phyloP scores from a whole-genome alignment of 192 early-diverging fungal species.

The Backusella parvicylindrica region DNA sequence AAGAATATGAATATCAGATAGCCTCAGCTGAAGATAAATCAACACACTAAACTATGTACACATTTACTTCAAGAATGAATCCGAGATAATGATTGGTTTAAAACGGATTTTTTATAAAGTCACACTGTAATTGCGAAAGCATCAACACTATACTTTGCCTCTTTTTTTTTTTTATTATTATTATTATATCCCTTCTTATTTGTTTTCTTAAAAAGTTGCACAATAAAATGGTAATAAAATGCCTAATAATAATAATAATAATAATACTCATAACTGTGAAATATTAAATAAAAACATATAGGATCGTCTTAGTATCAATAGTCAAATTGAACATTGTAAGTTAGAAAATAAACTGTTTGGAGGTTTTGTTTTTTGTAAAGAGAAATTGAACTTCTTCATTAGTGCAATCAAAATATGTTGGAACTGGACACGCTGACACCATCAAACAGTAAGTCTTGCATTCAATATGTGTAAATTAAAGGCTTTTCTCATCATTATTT shows the following conservation, averaged over 20 bases:
- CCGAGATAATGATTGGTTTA: not conserved
- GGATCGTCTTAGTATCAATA: conserved; percentile 71
- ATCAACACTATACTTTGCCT: too few species aligned
- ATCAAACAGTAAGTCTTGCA: conserved; percentile 68
- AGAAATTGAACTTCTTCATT: not conserved
- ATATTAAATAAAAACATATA: conserved; percentile 9
- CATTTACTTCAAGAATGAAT: too few species aligned
- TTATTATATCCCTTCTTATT: too few species aligned
- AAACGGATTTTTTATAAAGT: too few species aligned
- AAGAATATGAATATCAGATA: not conserved
- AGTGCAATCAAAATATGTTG: conserved; percentile 86
- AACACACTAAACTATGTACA: too few species aligned
- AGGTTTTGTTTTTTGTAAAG: not conserved
- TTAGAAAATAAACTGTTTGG: not conserved
- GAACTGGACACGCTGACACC: conserved; percentile 90
- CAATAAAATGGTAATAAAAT: not conserved
- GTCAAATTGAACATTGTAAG: conserved; percentile 78
- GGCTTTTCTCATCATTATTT: not conserved
- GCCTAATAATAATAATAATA: not conserved
- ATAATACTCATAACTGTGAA: too few species aligned
- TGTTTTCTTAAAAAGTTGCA: too few species aligned
- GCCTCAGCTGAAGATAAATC: not conserved
- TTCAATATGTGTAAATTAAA: not conserved
- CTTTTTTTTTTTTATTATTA: too few species aligned
- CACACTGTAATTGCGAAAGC: too few species aligned